Evolutionary conservation across 208 protist species (phyloP).

Genomic region (Endotrypanum monterogeii): DNA sequence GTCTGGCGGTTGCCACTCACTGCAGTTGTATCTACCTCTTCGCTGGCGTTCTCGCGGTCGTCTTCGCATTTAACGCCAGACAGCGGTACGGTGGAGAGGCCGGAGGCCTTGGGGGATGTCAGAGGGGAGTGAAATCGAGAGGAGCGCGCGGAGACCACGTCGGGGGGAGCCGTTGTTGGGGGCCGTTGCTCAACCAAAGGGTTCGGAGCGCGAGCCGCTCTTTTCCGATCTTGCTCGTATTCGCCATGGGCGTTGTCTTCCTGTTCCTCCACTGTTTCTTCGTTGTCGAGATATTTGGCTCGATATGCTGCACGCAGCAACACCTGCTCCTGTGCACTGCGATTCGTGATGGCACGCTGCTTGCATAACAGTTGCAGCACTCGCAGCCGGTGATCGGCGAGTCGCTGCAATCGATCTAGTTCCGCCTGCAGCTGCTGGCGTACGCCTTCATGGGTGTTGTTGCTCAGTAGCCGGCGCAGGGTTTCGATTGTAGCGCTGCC

Average conservation of each 20-base stretch:
- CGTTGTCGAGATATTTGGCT: slow-evolving; percentile 25
- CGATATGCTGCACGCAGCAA: slow-evolving; percentile 40
- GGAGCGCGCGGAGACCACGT: slow-evolving; percentile 4
- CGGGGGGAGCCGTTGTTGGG: neutral
- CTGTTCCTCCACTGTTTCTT: neutral
- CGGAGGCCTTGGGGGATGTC: slow-evolving; percentile 25
- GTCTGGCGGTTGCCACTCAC: neutral
- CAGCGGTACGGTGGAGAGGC: neutral
- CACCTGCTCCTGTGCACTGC: slow-evolving; percentile 48
- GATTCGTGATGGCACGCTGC: slow-evolving; percentile 46
- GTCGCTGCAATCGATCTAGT: slow-evolving; percentile 42
- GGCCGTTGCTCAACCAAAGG: neutral
- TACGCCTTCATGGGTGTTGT: slow-evolving; percentile 51
- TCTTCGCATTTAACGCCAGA: neutral
- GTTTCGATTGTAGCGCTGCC: neutral
- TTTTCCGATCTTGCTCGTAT: neutral
- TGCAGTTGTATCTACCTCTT: neutral
- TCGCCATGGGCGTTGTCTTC: too few relatives aligned
- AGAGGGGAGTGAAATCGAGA: slow-evolving; percentile 20
- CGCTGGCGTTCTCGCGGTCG: neutral
- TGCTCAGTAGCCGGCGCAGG: slow-evolving; percentile 20
- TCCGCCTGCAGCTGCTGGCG: slow-evolving; percentile 47
- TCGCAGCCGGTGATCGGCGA: slow-evolving; percentile 50
- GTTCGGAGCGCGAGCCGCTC: neutral
- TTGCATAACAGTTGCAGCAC: slow-evolving; percentile 62